phyloP scores from a whole-genome alignment of 352 stramenopile species.

The Phytophthora hibernalis region DNA sequence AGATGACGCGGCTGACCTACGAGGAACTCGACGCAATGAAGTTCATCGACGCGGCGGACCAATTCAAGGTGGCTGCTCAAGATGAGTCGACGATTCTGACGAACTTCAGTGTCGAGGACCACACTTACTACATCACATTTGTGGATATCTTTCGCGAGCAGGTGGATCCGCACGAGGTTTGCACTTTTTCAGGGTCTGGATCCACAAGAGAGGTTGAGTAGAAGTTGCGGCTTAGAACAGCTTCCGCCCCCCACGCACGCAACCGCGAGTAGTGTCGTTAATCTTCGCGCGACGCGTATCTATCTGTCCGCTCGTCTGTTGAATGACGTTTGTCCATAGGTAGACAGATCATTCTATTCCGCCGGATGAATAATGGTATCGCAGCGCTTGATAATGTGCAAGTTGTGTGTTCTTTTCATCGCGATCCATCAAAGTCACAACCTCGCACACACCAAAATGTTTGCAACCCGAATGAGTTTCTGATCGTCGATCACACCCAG shows the following conservation, averaged over 20 bases:
- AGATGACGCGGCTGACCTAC: slow-evolving; percentile 53
- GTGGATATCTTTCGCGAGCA: slow-evolving; percentile 20
- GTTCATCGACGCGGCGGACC: slow-evolving; percentile 52
- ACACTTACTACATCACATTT: slow-evolving; percentile 14
- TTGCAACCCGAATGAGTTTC: no score
- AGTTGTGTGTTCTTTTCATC: no score
- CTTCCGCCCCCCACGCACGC: no score
- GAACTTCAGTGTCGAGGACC: slow-evolving; percentile 13
- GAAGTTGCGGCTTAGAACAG: background rate
- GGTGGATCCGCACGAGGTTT: slow-evolving; percentile 30
- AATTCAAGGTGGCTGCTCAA: slow-evolving; percentile 40
- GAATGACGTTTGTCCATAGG: no score
- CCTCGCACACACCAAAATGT: no score
- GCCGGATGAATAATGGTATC: no score
- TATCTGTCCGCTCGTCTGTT: background rate
- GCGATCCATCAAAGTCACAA: no score
- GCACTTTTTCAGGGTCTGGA: slow-evolving; percentile 15
- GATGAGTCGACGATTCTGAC: slow-evolving; percentile 39
- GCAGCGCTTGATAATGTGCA: no score
- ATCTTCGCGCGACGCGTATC: background rate
- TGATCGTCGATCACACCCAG: no score
- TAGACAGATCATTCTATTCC: no score
- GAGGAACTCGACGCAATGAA: slow-evolving; percentile 49
- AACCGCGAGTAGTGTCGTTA: background rate
- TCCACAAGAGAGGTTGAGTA: slow-evolving; percentile 21